A percentile compares a stretch with the other conserved stretches of the same genome.
Evolutionary conservation across 106 monocot genomes (phyloP).

Genomic region (Allium cepa): DNA sequence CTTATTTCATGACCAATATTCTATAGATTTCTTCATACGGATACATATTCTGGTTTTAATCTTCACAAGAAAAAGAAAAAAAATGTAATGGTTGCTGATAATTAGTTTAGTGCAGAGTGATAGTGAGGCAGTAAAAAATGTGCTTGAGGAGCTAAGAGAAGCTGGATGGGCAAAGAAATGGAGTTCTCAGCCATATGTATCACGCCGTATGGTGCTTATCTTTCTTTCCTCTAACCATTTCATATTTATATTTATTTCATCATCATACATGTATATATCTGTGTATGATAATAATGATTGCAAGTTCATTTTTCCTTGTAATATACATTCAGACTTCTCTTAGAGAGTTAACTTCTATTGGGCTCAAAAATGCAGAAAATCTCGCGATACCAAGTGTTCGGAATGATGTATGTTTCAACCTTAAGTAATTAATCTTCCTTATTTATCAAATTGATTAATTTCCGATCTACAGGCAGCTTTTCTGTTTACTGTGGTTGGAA

Average conservation of each 20-base stretch:
- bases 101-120: conserved; percentile 53
- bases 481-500: conserved; percentile 91
- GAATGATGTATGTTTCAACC: conserved; percentile 71
- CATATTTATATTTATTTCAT: not conserved
- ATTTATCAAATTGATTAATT: no score
- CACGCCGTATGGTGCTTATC: conserved; percentile 59
- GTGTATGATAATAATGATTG: not conserved
- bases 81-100: not conserved
- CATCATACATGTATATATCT: not conserved
- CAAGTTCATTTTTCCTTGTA: not conserved
- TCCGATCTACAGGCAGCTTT: conserved; percentile 70
- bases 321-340: conserved; percentile 62
- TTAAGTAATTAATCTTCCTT: no score
- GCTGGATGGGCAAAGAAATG: conserved; percentile 91
- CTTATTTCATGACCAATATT: not conserved
- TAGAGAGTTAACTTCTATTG: conserved; percentile 81
- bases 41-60: not conserved
- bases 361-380: conserved; percentile 95
- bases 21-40: not conserved
- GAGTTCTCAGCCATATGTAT: conserved; percentile 93
- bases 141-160: conserved; percentile 64
- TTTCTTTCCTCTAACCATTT: conserved; percentile 2
- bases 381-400: conserved; percentile 92
- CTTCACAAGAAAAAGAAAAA: not conserved
- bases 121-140: conserved; percentile 60